Base-by-base conservation (phyloP, 1,284 basidiomycete species). In the Ceraceosorus guamensis region DNA sequence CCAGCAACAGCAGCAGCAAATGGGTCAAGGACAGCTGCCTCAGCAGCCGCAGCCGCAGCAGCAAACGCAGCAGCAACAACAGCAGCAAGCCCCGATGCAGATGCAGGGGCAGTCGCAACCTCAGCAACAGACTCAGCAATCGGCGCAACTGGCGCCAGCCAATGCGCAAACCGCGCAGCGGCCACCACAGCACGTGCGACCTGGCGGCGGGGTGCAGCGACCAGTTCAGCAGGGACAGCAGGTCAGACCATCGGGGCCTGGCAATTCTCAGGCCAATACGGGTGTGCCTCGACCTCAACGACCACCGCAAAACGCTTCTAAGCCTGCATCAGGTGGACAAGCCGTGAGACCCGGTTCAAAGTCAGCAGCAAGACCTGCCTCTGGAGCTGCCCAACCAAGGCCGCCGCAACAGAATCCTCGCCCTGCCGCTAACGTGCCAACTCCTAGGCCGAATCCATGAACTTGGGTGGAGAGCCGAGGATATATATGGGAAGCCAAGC, bases 121-220 rank as follows among this genome's bases (percentile, higher is more conserved):
- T 13, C 43, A n/a, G 46, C 57, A 50, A 39, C 53, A 50, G 35
- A 46, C 57, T 24, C 57, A 57, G 53, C 60, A 60, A 16, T n/a
- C 49, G 18, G 59, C 61, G 46, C 50, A 52, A 16, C 65, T 62
- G 46, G 48, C 48, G n/a, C 58, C 59, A 47, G 52, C 50, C 8
- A 58, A 60, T 41, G 11, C 39, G 10, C 52, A 55, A 16, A 60
- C 57, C 1, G 60, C 59, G 0, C 32, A 58, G 32, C 24, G 24
- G 24, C 24, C 24, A 24, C 60, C 60, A 39, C 39, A 59, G 56
- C 64, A 62, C 16, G 39, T 16, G 39, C 11, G 11, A 41, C 39
- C 39, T 41, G 39, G 39, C 3, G 39, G 11, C 10, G 39, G 39
- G 7, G 31, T 8, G 39, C 45, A 30, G 10, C 10, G 11, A 16